Base-by-base conservation (phyloP, 2,329 filamentous ascomycete genomes). In the Calonectria pseudoreteaudii region DNA sequence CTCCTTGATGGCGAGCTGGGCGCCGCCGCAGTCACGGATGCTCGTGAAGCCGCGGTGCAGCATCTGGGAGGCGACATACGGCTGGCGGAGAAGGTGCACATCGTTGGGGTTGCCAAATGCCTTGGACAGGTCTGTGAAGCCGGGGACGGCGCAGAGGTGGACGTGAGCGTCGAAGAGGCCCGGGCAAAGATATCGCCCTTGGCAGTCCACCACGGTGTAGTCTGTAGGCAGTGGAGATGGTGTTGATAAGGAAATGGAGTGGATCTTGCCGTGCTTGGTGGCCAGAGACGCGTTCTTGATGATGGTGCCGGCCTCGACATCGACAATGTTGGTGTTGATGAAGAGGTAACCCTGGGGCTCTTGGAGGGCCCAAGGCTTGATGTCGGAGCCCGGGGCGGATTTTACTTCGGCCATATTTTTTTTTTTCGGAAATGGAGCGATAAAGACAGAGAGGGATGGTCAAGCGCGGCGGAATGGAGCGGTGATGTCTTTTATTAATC, bases 1-100 rank as follows among this genome's bases (percentile, higher is more conserved):
- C 73, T 91, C 84, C 75, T 89, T 89, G 23, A 92, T 81, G 0
- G 90, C 88, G 0, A 88, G 81, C 0, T 84, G 84, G 2, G 90
- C 90, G 4, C 91, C 91, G 2, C 90, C 91, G 66, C 88, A 90
- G 79, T 92, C 90, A 8, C 91, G 86, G 8, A 90, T 86, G 3
- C 85, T 88, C 1, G 91, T 92, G 82, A 91, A 92, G 3, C 91
- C 90, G 34, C 90, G 86, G 30, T 83, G 81, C 0, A 92, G 85
- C 84, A 91, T 91, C 69, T 89, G 84, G 13, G 81, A 75, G 60
- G 83, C 84, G 2, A 88, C 84, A 70, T 86, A 89, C 0, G 89
- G 84, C 76, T 89, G 87, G 4, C 89, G 83, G 18, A 88, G 80
- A 0, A 86, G 80, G 0, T 84, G 85, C 4, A 86, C 84, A 5